Evolutionary conservation across 306 rosid species (phyloP).

Genomic region (Vigna reflexopilosa): DNA sequence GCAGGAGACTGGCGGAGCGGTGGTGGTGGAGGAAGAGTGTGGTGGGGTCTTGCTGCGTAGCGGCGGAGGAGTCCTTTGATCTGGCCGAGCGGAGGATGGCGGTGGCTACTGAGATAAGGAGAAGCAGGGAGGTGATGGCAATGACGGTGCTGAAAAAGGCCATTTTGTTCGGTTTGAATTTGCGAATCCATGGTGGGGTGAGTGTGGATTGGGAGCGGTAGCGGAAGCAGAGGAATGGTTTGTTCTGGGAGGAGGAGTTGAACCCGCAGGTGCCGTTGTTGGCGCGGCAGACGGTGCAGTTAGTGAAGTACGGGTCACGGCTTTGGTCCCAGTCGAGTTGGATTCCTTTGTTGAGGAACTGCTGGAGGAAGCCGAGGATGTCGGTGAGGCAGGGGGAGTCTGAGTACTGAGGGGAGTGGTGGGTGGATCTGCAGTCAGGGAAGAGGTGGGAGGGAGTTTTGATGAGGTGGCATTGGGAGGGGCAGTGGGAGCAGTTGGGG

Average conservation of each 20-base stretch:
- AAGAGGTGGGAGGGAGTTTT: constrained; percentile 63
- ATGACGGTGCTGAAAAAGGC: constrained; percentile 49
- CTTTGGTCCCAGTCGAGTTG: constrained; percentile 79
- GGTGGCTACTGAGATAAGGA: constrained; percentile 40
- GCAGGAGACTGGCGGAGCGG: constrained; percentile 71
- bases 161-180: constrained; percentile 47
- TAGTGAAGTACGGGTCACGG: constrained; percentile 65
- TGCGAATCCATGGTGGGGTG: constrained; percentile 61
- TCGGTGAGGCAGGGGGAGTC: constrained; percentile 67
- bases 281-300: constrained; percentile 59
- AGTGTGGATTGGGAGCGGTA: constrained; percentile 44
- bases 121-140: constrained; percentile 52
- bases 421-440: constrained; percentile 59
- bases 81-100: constrained; percentile 54
- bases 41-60: constrained; percentile 71
- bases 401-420: constrained; percentile 44
- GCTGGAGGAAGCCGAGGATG: constrained; percentile 63
- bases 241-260: constrained; percentile 64
- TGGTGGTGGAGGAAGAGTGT: constrained; percentile 76
- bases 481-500: constrained; percentile 72
- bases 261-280: constrained; percentile 74
- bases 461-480: constrained; percentile 78
- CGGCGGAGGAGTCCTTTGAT: constrained; percentile 37
- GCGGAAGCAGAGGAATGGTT: constrained; percentile 62
- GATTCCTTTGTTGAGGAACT: constrained; percentile 55